Percentiles rank a stretch among this genome's conserved stretches.
phyloP scores from a whole-genome alignment of 768 basidiomycete species.

The Tricholoma furcatifolium region DNA sequence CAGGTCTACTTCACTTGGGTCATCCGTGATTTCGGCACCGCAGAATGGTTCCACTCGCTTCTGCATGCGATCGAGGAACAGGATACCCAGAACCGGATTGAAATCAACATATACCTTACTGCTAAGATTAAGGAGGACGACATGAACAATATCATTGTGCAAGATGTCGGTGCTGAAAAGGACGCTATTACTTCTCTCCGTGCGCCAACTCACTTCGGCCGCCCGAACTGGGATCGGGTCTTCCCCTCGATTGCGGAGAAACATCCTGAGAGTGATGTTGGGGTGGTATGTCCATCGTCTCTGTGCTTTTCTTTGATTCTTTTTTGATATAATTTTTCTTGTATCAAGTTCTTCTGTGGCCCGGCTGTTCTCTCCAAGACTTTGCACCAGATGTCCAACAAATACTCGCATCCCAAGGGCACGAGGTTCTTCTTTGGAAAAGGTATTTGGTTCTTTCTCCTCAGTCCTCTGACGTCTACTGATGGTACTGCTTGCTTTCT shows the following conservation, averaged over 20 bases:
- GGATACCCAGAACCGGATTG: constrained; percentile 80
- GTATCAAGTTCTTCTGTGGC: constrained; percentile 88
- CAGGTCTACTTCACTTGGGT: constrained; percentile 92
- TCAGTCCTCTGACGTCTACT: neutral
- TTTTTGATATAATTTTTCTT: neutral
- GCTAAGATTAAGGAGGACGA: constrained; percentile 91
- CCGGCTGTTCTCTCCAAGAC: constrained; percentile 67
- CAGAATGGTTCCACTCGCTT: constrained; percentile 94
- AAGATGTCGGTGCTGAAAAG: constrained; percentile 90
- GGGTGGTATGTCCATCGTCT: constrained; percentile 60
- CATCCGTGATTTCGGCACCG: constrained; percentile 87
- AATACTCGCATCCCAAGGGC: constrained; percentile 75
- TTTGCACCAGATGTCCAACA: constrained; percentile 80
- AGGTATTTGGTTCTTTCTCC: constrained; percentile 36
- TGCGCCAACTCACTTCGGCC: constrained; percentile 90
- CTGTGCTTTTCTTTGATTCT: neutral
- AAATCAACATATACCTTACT: constrained; percentile 94
- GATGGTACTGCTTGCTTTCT: neutral
- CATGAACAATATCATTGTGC: constrained; percentile 89
- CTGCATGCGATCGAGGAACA: constrained; percentile 93
- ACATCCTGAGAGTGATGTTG: constrained; percentile 87
- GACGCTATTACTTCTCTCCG: constrained; percentile 88
- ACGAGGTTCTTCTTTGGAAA: constrained; percentile 91
- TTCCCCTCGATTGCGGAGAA: constrained; percentile 74
- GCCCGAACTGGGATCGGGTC: constrained; percentile 83